phyloP scores from a whole-genome alignment of 164 flowering plant species.

The Stephania yunnanensis region DNA sequence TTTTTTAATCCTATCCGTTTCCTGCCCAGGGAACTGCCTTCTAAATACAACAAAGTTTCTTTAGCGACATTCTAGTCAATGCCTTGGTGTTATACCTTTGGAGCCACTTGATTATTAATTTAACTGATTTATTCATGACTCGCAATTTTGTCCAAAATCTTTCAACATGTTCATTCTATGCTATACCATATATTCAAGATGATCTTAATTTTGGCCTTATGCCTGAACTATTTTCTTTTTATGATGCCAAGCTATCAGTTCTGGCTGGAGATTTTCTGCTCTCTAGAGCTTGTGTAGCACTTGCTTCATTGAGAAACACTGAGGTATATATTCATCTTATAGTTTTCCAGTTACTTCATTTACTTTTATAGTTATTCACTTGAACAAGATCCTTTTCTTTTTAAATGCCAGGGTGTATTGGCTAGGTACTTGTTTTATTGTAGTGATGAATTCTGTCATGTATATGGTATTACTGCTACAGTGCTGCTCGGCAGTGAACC shows the following conservation, averaged over 20 bases:
- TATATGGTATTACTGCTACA: neutral
- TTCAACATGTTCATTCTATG: neutral
- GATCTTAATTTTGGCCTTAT: neutral
- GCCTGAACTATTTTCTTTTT: neutral
- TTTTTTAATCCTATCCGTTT: too few species aligned
- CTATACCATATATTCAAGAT: neutral
- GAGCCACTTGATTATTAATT: too few species aligned
- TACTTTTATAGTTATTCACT: neutral
- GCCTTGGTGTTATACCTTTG: too few species aligned
- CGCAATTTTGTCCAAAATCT: too few species aligned
- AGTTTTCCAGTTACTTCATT: neutral
- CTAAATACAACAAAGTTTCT: too few species aligned
- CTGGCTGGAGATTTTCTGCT: slow-evolving; percentile 96
- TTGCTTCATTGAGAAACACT: slow-evolving; percentile 77
- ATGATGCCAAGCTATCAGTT: slow-evolving; percentile 63
- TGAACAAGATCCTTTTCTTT: neutral
- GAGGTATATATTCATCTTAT: slow-evolving; percentile 42
- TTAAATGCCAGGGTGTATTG: too few species aligned
- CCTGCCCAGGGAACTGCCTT: too few species aligned
- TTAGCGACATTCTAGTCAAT: too few species aligned
- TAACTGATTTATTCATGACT: too few species aligned
- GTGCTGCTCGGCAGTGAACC: neutral
- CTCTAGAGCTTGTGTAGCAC: slow-evolving; percentile 91
- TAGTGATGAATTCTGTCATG: neutral
- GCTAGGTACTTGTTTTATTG: neutral